phyloP scores from a whole-genome alignment of 805 yeast genomes.

The Kuraishia capsulata region DNA sequence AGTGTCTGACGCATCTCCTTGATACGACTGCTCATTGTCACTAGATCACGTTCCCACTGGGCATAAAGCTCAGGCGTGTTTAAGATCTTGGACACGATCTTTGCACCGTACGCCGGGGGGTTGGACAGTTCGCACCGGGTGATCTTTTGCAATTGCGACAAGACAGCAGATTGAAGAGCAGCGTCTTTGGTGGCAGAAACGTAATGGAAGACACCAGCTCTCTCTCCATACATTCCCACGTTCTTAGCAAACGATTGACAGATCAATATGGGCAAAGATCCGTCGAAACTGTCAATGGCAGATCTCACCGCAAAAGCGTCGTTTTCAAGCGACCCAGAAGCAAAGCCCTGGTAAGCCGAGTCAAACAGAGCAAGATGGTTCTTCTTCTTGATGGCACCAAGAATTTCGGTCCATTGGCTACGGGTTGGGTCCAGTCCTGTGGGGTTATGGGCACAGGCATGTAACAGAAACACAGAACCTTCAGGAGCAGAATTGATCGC shows the following conservation, averaged over 20 bases:
- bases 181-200: constrained; percentile 38
- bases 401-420: constrained; percentile 71
- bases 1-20: constrained; percentile 65
- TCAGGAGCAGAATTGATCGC: constrained; percentile 58
- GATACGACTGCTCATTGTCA: constrained; percentile 83
- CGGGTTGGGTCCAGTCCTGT: constrained; percentile 91
- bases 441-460: constrained; percentile 97
- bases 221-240: constrained; percentile 95
- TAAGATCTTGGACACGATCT: constrained; percentile 72
- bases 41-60: constrained; percentile 81
- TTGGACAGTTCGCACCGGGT: constrained; percentile 83
- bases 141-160: constrained; percentile 66
- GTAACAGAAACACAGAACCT: constrained; percentile 77
- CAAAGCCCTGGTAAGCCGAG: constrained; percentile 96
- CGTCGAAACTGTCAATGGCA: constrained; percentile 37
- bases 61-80: constrained; percentile 53
- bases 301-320: constrained; percentile 80
- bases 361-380: constrained; percentile 81
- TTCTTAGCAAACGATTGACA: constrained; percentile 97
- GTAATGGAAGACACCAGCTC: constrained; percentile 88
- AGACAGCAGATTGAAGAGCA: constrained; percentile 44
- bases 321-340: constrained; percentile 73
- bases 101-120: constrained; percentile 95
- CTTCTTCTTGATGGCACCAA: constrained; percentile 48
- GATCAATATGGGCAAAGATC: constrained; percentile 52